Evolutionary conservation across 441 rosid genomes (phyloP).

Genomic region (Eutrema salsugineum): DNA sequence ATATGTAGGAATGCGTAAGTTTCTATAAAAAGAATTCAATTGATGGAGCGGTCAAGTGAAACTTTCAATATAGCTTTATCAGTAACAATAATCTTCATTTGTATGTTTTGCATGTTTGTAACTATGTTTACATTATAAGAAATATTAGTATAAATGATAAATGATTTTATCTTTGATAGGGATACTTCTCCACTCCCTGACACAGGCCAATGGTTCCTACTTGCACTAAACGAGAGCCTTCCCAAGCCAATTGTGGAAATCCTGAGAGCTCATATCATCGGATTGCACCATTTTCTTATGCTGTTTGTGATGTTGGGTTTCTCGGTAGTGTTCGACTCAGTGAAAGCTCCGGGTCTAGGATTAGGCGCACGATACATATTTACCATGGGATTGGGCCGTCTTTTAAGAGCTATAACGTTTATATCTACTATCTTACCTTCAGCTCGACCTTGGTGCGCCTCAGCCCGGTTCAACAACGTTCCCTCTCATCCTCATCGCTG

Average conservation of each 20-base stretch:
- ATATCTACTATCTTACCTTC: constrained; percentile 85
- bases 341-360: constrained; percentile 89
- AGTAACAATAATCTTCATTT: not conserved
- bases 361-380: constrained; percentile 85
- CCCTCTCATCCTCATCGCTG: constrained; percentile 80
- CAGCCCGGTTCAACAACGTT: constrained; percentile 50
- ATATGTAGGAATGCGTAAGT: too few species aligned
- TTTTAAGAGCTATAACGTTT: constrained; percentile 82
- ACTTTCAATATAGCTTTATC: not conserved
- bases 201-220: constrained; percentile 87
- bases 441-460: constrained; percentile 92
- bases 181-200: constrained; percentile 79
- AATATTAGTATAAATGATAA: constrained; percentile 13
- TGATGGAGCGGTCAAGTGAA: not conserved
- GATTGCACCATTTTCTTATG: constrained; percentile 85
- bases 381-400: constrained; percentile 88
- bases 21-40: not conserved
- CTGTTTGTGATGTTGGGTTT: constrained; percentile 81
- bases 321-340: constrained; percentile 76
- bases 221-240: constrained; percentile 80
- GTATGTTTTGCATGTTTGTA: not conserved
- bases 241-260: constrained; percentile 60
- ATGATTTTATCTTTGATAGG: constrained; percentile 42
- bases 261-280: constrained; percentile 76
- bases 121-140: not conserved